A percentile compares a stretch with the other conserved stretches of the same genome.
phyloP scores from a whole-genome alignment of 768 basidiomycete species.

The Crepidotus variabilis region DNA sequence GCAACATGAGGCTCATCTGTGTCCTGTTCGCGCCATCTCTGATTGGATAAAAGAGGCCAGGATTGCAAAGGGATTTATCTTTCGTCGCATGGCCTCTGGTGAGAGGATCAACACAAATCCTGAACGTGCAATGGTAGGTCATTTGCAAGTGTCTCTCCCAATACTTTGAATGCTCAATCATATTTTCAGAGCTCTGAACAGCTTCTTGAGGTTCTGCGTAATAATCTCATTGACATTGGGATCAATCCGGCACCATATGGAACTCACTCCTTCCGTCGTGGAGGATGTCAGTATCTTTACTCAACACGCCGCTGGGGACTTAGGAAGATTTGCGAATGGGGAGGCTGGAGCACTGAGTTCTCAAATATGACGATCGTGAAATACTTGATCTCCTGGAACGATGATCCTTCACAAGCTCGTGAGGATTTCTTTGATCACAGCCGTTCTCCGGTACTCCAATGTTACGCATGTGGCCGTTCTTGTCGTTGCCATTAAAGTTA shows the following conservation, averaged over 20 bases:
- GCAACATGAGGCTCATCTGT: slow-evolving; percentile 24
- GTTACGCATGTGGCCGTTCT: slow-evolving; percentile 11
- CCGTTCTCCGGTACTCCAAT: slow-evolving; percentile 12
- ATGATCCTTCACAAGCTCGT: slow-evolving; percentile 26
- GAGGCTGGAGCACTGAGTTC: slow-evolving; percentile 40
- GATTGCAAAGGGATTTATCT: slow-evolving; percentile 26
- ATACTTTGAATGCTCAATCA: neutral
- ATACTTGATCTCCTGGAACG: slow-evolving; percentile 38
- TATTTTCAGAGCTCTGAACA: slow-evolving; percentile 29
- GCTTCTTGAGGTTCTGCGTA: slow-evolving; percentile 34
- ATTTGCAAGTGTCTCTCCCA: neutral
- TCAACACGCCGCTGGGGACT: slow-evolving; percentile 29
- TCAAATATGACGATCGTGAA: slow-evolving; percentile 36
- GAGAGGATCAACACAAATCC: slow-evolving; percentile 21
- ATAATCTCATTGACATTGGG: slow-evolving; percentile 36
- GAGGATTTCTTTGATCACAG: slow-evolving; percentile 35
- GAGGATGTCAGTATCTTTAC: slow-evolving; percentile 38
- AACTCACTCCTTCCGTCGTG: slow-evolving; percentile 37
- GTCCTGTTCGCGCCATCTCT: slow-evolving; percentile 28
- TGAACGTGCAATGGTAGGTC: slow-evolving; percentile 3
- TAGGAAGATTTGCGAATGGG: slow-evolving; percentile 40
- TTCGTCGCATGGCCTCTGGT: slow-evolving; percentile 23
- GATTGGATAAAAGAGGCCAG: slow-evolving; percentile 22
- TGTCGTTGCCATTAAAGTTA: no score
- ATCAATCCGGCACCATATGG: slow-evolving; percentile 34